Percentiles rank a stretch among this genome's conserved stretches.
phyloP scores from a whole-genome alignment of 106 monocot genomes.

The Alisma plantagoaquatica region DNA sequence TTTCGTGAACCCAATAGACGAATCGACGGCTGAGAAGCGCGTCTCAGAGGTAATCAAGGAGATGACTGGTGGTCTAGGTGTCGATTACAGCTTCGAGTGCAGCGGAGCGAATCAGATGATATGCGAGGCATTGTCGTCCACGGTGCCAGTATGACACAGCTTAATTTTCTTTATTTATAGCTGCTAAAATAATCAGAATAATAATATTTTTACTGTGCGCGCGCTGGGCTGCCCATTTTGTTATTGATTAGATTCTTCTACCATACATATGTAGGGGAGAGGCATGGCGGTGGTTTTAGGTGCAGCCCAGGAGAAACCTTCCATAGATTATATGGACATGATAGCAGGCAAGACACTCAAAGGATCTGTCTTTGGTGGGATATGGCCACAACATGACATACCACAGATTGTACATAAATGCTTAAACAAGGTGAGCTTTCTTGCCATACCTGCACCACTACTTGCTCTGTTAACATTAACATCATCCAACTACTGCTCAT shows the following conservation, averaged over 20 bases:
- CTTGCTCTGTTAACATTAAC: neutral
- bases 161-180: neutral
- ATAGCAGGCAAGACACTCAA: neutral
- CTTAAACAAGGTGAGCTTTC: conserved; percentile 2
- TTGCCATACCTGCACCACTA: no score
- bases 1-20: conserved; percentile 4
- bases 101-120: neutral
- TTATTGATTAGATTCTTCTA: neutral
- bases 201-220: neutral
- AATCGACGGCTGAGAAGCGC: neutral
- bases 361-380: conserved; percentile 6
- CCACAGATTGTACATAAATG: neutral
- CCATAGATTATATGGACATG: neutral
- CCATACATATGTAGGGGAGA: neutral
- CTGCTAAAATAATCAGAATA: no score
- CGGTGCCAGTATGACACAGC: neutral
- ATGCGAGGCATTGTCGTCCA: conserved; percentile 1
- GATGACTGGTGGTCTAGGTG: conserved; percentile 3
- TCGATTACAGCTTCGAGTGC: conserved; percentile 9
- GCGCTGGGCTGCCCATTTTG: neutral
- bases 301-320: neutral
- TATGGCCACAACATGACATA: conserved; percentile 3
- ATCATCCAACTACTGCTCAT: neutral
- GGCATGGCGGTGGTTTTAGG: conserved; percentile 1
- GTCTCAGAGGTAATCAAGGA: conserved; percentile 5